Percentiles rank a stretch among this genome's conserved stretches.
Evolutionary conservation across 2,329 filamentous ascomycete genomes (phyloP).

Genomic region (Arthrinium puccinioides): DNA sequence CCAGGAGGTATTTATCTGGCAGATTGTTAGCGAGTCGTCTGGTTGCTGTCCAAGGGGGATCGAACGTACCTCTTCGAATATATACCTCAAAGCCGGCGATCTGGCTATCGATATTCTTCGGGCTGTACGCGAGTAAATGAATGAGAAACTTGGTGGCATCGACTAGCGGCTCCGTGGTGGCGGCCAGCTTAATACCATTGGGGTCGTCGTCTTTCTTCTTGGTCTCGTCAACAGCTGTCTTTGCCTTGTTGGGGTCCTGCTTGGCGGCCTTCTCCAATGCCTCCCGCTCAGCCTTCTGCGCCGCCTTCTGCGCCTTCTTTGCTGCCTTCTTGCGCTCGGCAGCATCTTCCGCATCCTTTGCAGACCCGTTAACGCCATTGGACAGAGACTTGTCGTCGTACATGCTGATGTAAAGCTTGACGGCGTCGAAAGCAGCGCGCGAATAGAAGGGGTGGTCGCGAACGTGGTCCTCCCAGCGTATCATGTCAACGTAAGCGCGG

Average conservation of each 20-base stretch:
- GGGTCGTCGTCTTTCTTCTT: conserved; percentile 93
- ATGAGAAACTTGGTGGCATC: conserved; percentile 82
- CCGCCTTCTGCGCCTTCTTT: conserved; percentile 85
- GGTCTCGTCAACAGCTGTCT: conserved; percentile 52
- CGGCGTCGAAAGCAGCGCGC: conserved; percentile 72
- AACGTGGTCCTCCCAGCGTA: conserved; percentile 88
- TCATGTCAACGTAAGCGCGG: conserved; percentile 89
- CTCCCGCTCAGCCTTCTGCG: conserved; percentile 65
- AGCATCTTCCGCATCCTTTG: conserved; percentile 44
- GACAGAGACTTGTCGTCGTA: conserved; percentile 64
- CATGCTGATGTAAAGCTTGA: conserved; percentile 73
- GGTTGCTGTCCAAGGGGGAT: not conserved
- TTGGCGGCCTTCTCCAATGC: conserved; percentile 72
- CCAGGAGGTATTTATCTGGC: conserved; percentile 78
- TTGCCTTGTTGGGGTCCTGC: conserved; percentile 75
- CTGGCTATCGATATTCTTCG: conserved; percentile 75
- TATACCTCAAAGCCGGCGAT: conserved; percentile 86
- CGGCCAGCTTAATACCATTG: conserved; percentile 68
- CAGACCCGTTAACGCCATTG: conserved; percentile 53
- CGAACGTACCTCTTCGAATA: conserved; percentile 65
- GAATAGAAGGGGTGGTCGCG: conserved; percentile 92
- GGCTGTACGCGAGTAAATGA: conserved; percentile 75
- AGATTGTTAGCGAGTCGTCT: not conserved
- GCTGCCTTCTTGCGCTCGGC: conserved; percentile 77
- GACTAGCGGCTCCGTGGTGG: conserved; percentile 74